Evolutionary conservation across 129 eudicot genomes (phyloP).

Genomic region (Helichrysum umbraculigerum): DNA sequence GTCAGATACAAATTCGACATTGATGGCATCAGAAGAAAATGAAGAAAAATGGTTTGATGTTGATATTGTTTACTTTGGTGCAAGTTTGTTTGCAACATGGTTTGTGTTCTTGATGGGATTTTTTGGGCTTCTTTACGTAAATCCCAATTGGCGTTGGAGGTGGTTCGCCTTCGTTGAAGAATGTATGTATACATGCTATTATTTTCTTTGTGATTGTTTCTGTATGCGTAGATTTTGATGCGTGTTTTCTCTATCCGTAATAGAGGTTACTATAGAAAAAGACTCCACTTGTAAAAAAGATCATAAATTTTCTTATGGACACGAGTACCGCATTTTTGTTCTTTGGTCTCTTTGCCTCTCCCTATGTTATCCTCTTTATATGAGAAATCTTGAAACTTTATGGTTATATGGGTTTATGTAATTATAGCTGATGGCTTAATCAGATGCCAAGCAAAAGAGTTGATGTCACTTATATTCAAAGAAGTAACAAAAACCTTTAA

Average conservation of each 20-base stretch:
- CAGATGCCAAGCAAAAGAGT: too few relatives aligned
- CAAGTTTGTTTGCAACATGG: slow-evolving; percentile 26
- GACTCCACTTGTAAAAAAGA: too few relatives aligned
- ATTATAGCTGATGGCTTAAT: too few relatives aligned
- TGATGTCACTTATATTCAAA: not conserved
- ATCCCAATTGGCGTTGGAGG: slow-evolving; percentile 18
- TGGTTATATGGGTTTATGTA: too few relatives aligned
- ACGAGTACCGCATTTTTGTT: too few relatives aligned
- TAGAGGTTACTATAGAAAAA: too few relatives aligned
- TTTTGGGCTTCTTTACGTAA: slow-evolving; percentile 13
- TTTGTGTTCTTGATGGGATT: slow-evolving; percentile 26
- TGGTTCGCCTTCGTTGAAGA: slow-evolving; percentile 8
- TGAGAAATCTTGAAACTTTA: too few relatives aligned
- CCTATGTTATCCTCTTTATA: too few relatives aligned
- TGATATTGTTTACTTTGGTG: slow-evolving; percentile 21
- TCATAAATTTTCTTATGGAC: too few relatives aligned
- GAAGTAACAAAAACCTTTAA: too few relatives aligned
- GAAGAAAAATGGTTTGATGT: slow-evolving; percentile 21
- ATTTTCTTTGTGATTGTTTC: slow-evolving; percentile 3
- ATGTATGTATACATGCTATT: slow-evolving; percentile 11
- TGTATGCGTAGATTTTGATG: not conserved
- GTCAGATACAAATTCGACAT: not conserved
- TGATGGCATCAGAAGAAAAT: slow-evolving; percentile 1
- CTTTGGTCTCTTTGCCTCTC: too few relatives aligned
- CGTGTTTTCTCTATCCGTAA: too few relatives aligned